These are phyloP conservation scores for Wickerhamiella cacticola DNA, from an alignment of 805 yeast species.

Conservation along the genomic window DNA sequence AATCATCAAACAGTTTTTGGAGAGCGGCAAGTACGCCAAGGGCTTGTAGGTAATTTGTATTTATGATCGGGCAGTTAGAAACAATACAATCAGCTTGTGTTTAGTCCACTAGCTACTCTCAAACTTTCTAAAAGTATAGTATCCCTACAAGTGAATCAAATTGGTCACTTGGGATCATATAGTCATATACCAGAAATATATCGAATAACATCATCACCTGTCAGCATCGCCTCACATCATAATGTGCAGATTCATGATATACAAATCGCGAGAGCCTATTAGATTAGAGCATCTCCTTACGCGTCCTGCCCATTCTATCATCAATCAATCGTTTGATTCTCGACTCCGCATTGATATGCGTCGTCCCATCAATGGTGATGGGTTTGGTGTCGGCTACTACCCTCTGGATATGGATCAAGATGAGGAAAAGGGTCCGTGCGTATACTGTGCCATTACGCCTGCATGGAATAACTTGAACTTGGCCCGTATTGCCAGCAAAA, in stretches of 20 bases:
- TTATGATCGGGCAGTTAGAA: no score
- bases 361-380: conserved; percentile 95
- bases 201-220: background rate
- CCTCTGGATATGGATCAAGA: conserved; percentile 39
- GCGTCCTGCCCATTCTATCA: conserved; percentile 92
- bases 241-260: conserved; percentile 90
- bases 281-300: conserved; percentile 76
- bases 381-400: conserved; percentile 95
- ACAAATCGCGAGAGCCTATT: conserved; percentile 83
- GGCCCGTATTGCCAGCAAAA: conserved; percentile 75
- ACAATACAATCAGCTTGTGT: no score
- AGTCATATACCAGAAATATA: no score
- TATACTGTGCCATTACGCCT: conserved; percentile 91
- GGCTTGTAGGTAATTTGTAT: conserved; percentile 59
- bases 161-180: no score
- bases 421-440: conserved; percentile 66
- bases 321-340: conserved; percentile 89
- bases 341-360: conserved; percentile 74
- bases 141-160: no score
- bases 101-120: no score
- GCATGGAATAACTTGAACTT: conserved; percentile 87
- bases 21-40: conserved; percentile 74
- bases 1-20: conserved; percentile 61
- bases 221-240: no score
- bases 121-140: no score